A percentile compares a stretch with the other conserved stretches of the same genome.
phyloP scores from a whole-genome alignment of 805 yeast genomes.

The Torulaspora microellipsoides region DNA sequence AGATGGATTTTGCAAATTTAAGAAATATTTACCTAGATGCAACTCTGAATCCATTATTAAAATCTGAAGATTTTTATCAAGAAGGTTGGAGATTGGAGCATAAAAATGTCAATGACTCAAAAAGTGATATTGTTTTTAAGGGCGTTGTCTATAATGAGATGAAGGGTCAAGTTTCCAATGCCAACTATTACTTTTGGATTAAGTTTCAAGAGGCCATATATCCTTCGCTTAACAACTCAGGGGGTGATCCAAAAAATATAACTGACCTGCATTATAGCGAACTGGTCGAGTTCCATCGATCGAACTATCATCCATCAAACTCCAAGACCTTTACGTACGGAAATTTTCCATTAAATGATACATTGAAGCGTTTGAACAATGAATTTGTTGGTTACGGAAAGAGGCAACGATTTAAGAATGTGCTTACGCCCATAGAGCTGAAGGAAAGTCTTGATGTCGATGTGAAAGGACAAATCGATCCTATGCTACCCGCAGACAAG shows the following conservation, averaged over 20 bases:
- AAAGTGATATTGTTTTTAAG: slow-evolving; percentile 66
- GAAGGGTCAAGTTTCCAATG: slow-evolving; percentile 94
- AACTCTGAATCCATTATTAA: slow-evolving; percentile 74
- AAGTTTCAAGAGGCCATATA: slow-evolving; percentile 78
- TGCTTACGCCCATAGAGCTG: slow-evolving; percentile 43
- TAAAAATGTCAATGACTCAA: slow-evolving; percentile 49
- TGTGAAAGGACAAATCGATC: slow-evolving; percentile 76
- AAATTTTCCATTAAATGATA: slow-evolving; percentile 56
- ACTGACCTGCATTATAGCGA: slow-evolving; percentile 72
- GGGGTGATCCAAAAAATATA: slow-evolving; percentile 86
- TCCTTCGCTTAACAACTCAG: slow-evolving; percentile 82
- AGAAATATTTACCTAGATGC: slow-evolving; percentile 86
- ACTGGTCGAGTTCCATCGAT: slow-evolving; percentile 67
- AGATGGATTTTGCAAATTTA: slow-evolving; percentile 72
- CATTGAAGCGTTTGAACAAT: slow-evolving; percentile 51
- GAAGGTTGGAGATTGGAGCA: slow-evolving; percentile 98
- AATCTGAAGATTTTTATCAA: slow-evolving; percentile 79
- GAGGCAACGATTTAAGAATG: slow-evolving; percentile 31
- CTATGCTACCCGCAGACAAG: slow-evolving; percentile 57
- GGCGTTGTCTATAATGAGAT: slow-evolving; percentile 98
- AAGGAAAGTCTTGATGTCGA: slow-evolving; percentile 33
- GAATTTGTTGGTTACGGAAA: slow-evolving; percentile 52
- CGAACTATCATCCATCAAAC: slow-evolving; percentile 86
- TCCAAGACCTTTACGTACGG: slow-evolving; percentile 88
- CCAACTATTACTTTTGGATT: slow-evolving; percentile 80